These are phyloP conservation scores for Fusarium circinatum DNA, from an alignment of 2,329 filamentous ascomycete species.

Conservation along the genomic window DNA sequence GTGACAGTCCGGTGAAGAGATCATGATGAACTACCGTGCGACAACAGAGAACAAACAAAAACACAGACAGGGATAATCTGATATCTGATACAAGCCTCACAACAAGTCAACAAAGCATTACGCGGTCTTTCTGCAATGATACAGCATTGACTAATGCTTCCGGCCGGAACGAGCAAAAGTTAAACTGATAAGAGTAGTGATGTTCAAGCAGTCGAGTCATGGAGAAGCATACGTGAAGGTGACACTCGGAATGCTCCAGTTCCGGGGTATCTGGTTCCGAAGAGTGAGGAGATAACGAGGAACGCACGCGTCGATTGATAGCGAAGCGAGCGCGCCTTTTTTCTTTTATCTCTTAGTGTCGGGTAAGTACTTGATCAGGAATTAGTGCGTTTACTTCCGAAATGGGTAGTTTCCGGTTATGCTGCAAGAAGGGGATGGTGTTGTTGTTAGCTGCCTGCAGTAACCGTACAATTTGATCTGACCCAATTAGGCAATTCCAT, in stretches of 20 bases:
- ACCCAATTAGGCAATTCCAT: too few relatives aligned
- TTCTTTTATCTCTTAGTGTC: not conserved
- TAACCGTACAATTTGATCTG: too few relatives aligned
- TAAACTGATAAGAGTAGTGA: not conserved
- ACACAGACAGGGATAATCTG: not conserved
- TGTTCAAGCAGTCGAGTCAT: not conserved
- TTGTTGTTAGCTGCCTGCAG: too few relatives aligned
- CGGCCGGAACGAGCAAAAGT: not conserved
- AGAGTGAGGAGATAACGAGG: not conserved
- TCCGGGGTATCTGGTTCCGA: not conserved
- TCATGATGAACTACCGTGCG: not conserved
- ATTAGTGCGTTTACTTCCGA: not conserved
- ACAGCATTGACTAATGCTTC: not conserved
- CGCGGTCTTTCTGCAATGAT: not conserved
- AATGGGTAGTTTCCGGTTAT: not conserved
- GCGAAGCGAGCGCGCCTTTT: not conserved
- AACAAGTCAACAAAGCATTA: not conserved
- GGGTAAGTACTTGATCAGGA: not conserved
- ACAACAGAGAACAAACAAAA: not conserved
- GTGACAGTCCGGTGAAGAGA: not conserved
- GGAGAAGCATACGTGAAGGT: not conserved
- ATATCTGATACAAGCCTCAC: not conserved
- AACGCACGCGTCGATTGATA: not conserved
- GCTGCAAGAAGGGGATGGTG: not conserved
- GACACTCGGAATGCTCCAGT: not conserved